Percentiles rank a stretch among this genome's conserved stretches.
These are phyloP conservation scores for Fusarium verticillioides DNA, from an alignment of 2,329 filamentous ascomycete genomes.

Conservation along the genomic window DNA sequence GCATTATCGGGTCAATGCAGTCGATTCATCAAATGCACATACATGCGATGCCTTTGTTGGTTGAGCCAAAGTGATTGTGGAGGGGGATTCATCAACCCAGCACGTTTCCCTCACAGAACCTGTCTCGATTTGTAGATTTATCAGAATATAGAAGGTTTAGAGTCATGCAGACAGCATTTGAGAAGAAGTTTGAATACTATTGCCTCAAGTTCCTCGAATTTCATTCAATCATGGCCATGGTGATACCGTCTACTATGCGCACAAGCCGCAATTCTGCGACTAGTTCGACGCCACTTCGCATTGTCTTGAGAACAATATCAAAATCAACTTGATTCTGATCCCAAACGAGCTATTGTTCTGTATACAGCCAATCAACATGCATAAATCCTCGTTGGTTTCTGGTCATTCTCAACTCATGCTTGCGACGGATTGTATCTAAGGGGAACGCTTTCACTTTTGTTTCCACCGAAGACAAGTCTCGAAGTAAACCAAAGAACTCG, in stretches of 20 bases:
- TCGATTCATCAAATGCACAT: not conserved
- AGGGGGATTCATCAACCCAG: fast-evolving
- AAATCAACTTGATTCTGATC: fast-evolving
- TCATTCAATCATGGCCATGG: not conserved
- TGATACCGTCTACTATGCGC: not conserved
- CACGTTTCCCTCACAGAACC: fast-evolving
- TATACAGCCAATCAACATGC: not conserved
- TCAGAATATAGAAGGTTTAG: fast-evolving
- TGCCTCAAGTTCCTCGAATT: not conserved
- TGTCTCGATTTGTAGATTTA: fast-evolving
- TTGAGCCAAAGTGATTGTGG: fast-evolving
- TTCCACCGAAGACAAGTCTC: fast-evolving
- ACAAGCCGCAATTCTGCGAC: not conserved
- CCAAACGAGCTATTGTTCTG: not conserved
- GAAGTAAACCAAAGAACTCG: fast-evolving
- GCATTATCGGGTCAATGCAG: not conserved
- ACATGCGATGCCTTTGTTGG: not conserved
- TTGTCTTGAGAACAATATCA: not conserved
- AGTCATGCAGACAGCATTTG: fast-evolving
- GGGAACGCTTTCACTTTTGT: fast-evolving
- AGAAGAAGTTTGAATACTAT: fast-evolving
- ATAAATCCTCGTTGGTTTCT: fast-evolving
- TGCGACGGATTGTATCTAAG: not conserved
- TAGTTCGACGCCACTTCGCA: constrained; percentile 5
- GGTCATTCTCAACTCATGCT: not conserved